Evolutionary conservation across 495 filamentous ascomycete genomes (phyloP).

Genomic region (Penicillium tannophilum): DNA sequence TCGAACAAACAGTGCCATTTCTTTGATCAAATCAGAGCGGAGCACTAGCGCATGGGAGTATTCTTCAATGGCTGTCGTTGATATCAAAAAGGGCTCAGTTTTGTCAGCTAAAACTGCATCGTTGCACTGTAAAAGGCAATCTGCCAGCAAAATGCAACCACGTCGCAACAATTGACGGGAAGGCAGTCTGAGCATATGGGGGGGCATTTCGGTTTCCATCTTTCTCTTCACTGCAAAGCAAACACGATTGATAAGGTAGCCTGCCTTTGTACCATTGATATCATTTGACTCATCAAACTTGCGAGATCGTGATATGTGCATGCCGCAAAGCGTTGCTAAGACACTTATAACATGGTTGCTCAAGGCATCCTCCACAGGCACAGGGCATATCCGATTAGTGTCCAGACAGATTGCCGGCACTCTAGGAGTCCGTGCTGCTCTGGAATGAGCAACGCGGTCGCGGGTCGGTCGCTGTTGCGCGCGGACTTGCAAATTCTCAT

Average conservation of each 20-base stretch:
- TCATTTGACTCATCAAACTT: constrained; percentile 15
- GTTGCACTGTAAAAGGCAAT: constrained; percentile 38
- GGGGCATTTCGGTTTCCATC: constrained; percentile 18
- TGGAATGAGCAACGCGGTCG: constrained; percentile 12
- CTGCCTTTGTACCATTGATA: constrained; percentile 26
- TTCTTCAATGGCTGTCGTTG: constrained; percentile 20
- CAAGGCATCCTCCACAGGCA: constrained; percentile 46
- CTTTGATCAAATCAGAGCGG: constrained; percentile 39
- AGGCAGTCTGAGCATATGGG: constrained; percentile 12
- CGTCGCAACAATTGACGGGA: constrained; percentile 37
- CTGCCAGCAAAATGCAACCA: constrained; percentile 40
- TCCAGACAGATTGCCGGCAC: constrained; percentile 4
- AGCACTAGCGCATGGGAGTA: constrained; percentile 24
- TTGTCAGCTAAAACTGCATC: constrained; percentile 20
- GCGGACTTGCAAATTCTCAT: neutral
- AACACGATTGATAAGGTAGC: constrained; percentile 31
- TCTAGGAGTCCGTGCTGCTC: constrained; percentile 19
- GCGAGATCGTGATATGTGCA: constrained; percentile 44
- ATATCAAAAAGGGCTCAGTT: neutral
- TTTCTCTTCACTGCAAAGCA: constrained; percentile 30
- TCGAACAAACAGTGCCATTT: constrained; percentile 37
- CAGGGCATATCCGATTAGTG: constrained; percentile 31
- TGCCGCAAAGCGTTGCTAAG: constrained; percentile 44
- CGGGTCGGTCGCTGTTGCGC: neutral
- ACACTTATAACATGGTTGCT: constrained; percentile 49